These are phyloP conservation scores for Lodderomyces orthopsilosis DNA, from an alignment of 1,139 yeast species.

Conservation along the genomic window DNA sequence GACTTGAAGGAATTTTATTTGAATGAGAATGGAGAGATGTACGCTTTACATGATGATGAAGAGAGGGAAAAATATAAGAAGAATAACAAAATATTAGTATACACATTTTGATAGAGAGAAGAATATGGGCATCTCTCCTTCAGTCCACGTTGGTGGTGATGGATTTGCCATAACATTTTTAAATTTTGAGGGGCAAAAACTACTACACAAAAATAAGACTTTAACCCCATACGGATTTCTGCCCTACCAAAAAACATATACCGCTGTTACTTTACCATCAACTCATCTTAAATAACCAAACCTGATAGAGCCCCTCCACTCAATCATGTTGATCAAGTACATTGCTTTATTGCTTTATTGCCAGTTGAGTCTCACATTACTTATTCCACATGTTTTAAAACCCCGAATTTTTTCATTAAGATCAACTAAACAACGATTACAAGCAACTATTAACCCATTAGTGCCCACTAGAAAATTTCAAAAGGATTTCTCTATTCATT, in stretches of 20 bases:
- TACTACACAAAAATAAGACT: not conserved
- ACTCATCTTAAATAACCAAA: not conserved
- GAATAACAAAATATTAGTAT: conserved; percentile 35
- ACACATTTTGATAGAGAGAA: conserved; percentile 20
- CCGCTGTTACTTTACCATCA: not conserved
- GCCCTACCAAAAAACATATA: not conserved
- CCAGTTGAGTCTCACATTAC: not conserved
- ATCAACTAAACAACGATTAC: conserved; percentile 13
- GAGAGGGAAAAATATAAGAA: conserved; percentile 21
- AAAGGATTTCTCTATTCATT: conserved; percentile 1
- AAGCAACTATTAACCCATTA: conserved; percentile 11
- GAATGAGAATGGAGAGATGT: conserved; percentile 37
- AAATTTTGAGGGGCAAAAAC: not conserved
- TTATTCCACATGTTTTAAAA: conserved; percentile 1
- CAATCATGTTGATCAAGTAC: conserved; percentile 1
- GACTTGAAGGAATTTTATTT: conserved; percentile 28
- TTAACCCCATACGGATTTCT: not conserved
- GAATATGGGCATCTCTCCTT: not conserved
- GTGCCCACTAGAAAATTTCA: conserved; percentile 4
- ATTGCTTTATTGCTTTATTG: not conserved
- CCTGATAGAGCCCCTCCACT: not conserved
- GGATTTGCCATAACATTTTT: not conserved
- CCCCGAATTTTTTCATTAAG: conserved; percentile 13
- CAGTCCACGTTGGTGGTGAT: not conserved
- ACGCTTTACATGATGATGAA: conserved; percentile 25